Evolutionary conservation across 305 asterid species (phyloP).

Genomic region (Coffea humblotiana): DNA sequence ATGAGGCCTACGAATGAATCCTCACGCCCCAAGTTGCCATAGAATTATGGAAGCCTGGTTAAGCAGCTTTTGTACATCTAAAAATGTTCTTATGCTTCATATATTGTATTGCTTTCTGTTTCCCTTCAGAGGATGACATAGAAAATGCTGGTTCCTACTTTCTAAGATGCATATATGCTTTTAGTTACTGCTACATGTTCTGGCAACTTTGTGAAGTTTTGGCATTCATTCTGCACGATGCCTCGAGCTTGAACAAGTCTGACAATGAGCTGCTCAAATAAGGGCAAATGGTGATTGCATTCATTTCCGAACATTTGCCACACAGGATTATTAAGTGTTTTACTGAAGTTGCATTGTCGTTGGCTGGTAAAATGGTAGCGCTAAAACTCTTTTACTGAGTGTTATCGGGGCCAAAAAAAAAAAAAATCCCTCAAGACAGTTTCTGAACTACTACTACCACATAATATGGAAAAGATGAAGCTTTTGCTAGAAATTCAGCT

Average conservation of each 20-base stretch:
- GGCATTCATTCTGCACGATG: not conserved
- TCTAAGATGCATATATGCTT: not conserved
- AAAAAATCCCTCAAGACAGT: too few species aligned
- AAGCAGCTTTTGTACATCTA: not conserved
- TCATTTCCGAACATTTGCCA: too few species aligned
- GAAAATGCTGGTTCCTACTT: not conserved
- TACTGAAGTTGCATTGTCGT: too few species aligned
- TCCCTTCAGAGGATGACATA: not conserved
- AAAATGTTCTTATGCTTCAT: not conserved
- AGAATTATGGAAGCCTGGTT: not conserved
- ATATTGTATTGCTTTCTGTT: not conserved
- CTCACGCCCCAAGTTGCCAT: conserved; percentile 44
- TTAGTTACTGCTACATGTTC: not conserved
- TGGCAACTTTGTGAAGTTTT: too few species aligned
- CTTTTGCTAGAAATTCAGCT: not conserved
- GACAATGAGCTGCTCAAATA: not conserved
- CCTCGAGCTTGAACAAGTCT: not conserved
- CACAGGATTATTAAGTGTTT: too few species aligned
- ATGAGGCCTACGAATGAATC: conserved; percentile 32
- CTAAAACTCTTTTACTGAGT: too few species aligned
- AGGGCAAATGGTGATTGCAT: not conserved
- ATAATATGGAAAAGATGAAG: too few species aligned
- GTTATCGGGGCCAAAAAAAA: too few species aligned
- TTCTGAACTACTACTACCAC: too few species aligned
- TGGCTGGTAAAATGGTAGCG: too few species aligned